Base-by-base conservation (phyloP, 2,329 filamentous ascomycete species). In the Drechslera avenae region DNA sequence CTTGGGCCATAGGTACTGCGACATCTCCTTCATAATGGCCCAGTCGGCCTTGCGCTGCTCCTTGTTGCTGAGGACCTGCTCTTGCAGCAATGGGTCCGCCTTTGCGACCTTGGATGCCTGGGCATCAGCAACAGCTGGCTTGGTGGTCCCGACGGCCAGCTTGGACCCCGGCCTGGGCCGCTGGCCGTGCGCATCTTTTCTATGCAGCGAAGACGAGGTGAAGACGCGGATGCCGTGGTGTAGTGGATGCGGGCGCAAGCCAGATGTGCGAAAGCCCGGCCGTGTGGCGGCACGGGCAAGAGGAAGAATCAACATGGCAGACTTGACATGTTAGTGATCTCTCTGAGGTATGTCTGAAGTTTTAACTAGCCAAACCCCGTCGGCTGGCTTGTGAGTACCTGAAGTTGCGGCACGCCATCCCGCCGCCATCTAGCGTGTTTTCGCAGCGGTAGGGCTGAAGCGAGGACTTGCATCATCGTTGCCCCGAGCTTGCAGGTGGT, bases 1-100 rank as follows among this genome's bases (percentile, higher is more conserved):
- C 78, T 94, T 96, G 17, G 94, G 94, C 94, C 94, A 99, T 17
- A 99, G 79, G 74, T 99, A 99, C 56, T 87, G 87, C 53, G 88
- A 87, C 93, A 99, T 97, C 73, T 99, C 93, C 76, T 89, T 95
- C 81, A 99, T 94, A 62, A 99, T 99, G 39, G 92, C 92, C 93
- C 93, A 97, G 70, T 99, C 94, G 7, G 92, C 93, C 76, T 92
- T 95, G 64, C 94, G 86, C 81, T 99, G 95, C 76, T 97, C 90
- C 64, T 92, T 86, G 16, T 86, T 87, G 42, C 85, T 86, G 68
- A 84, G 70, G 1, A 84, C 86, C 54, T 88, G 82, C 67, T 88
- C 80, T 10, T 81, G 76, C 16, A 89, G 82, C 35, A 92, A 74
- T 51, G 67, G 63, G 32, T 64, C 64, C 7, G 71, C 56, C 47